Base-by-base conservation (phyloP, 495 filamentous ascomycete species). In the Neurospora sp. region DNA sequence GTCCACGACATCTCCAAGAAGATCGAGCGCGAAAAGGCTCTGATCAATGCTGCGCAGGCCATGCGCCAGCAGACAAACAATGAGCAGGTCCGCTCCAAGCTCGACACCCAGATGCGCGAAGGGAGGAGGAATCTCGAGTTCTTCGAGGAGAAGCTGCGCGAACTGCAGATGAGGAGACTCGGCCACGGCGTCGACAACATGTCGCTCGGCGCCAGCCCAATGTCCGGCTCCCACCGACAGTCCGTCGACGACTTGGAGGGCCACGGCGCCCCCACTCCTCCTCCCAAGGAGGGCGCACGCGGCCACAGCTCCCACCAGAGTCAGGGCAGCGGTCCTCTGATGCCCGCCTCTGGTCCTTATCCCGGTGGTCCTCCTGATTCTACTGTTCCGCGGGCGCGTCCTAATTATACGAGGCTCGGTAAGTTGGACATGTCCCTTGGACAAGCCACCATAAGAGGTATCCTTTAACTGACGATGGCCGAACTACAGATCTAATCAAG, bases 341-440 rank as follows among this genome's bases (percentile, higher is more conserved):
- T 94, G 92, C 94, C 96, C 54, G 89, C 94, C 23, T 86, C 91
- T 72, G 90, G 91, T 73, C 95, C 95, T 7, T 98, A 90, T 80
- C 86, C 90, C 16, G 92, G 93, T 27, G 89, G 91, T 38, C 89
- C 88, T 39, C 93, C 93, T 31, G 84, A 88, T 46, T 86, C 89
- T 70, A 84, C 87, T 70, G 86, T 91, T 44, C 92, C 93, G 71
- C 94, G 92, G 81, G 81, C 89, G 46, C 86, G 94, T 35, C 92
- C 93, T 35, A 97, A 98, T 81, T 99, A 94, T 81, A 96, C 93
- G 76, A 98, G 97, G 83, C 91, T 99, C 77, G 96, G 96, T 99
- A 84, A 75, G 90, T 84, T 72, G 38, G 27, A 44, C 23, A 16
- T 18, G n/a, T 38, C 48, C 27, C 31, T 20, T 41, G 23, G 41